These are phyloP conservation scores for Dothideomycetes sp. DNA, from an alignment of 2,329 filamentous ascomycete species.

Conservation along the genomic window DNA sequence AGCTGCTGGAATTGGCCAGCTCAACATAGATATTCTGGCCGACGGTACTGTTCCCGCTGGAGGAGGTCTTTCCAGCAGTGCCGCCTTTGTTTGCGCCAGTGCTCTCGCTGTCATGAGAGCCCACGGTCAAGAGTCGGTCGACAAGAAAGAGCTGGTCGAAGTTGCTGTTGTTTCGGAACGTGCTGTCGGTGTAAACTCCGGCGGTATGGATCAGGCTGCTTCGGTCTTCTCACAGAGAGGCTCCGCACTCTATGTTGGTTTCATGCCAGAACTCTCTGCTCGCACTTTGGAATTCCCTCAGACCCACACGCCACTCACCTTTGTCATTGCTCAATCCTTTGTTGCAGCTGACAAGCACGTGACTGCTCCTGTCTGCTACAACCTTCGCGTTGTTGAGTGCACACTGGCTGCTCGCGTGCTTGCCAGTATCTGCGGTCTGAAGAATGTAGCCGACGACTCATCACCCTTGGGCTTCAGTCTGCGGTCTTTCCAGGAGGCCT, in stretches of 20 bases:
- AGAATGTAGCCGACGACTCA: conserved; percentile 62
- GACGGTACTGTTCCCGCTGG: conserved; percentile 89
- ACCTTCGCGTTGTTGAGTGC: conserved; percentile 91
- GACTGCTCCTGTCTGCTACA: conserved; percentile 90
- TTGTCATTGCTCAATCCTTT: conserved; percentile 90
- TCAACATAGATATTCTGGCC: conserved; percentile 78
- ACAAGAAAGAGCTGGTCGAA: conserved; percentile 88
- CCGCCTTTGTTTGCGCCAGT: conserved; percentile 84
- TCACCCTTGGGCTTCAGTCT: conserved; percentile 76
- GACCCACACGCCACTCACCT: conserved; percentile 73
- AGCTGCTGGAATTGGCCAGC: conserved; percentile 50
- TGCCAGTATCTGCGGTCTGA: conserved; percentile 50
- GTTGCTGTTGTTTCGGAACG: conserved; percentile 91
- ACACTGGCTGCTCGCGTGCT: conserved; percentile 70
- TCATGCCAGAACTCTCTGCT: conserved; percentile 68
- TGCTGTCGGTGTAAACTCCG: conserved; percentile 90
- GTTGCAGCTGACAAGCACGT: conserved; percentile 91
- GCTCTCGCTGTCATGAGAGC: conserved; percentile 81
- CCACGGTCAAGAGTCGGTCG: conserved; percentile 66
- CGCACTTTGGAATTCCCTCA: conserved; percentile 73
- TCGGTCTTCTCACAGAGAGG: conserved; percentile 86
- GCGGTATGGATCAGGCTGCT: conserved; percentile 95
- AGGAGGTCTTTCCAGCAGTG: conserved; percentile 85
- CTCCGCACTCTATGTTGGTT: conserved; percentile 81
- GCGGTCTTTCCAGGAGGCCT: conserved; percentile 76